Base-by-base conservation (phyloP, 208 protist genomes). In the Leishmania tropica region DNA sequence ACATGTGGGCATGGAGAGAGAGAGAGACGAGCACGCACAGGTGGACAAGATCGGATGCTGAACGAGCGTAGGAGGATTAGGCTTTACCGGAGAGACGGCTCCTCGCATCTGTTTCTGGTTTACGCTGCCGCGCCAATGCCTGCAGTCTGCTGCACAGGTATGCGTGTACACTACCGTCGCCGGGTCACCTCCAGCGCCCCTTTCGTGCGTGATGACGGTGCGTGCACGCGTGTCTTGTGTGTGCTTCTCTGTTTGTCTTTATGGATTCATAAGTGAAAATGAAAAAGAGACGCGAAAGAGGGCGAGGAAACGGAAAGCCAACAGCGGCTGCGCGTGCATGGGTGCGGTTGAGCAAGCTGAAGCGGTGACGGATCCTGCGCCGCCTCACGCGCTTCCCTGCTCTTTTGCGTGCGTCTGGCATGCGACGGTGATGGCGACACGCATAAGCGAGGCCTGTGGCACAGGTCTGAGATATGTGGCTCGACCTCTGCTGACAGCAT, bases 161-260 rank as follows among this genome's bases (percentile, higher is more conserved):
- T 73, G 21, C 21, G 8, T 53, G 21, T 5, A 15, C 24, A 62
- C 8, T 31, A 13, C n/a, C 28, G 2, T 19, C 64, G 28, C 17
- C 35, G 64, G 8, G 5, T 21, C 17, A 21, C 35, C 35, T 21
- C 7, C 13, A 11, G 35, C 31, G 13, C 64, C 35, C 28, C 6
- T 37, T 24, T 3, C n/a, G 0, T 10, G 35, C 1, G 4, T 24
- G 28, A 42, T 11, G 35, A 35, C 64, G 13, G 21, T 4, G 65
- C 40, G 21, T 42, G 72, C 28, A 28, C 45, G 28, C 15, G 78
- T 37, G 35, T 72, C 19, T 75, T 81, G 21, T 17, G 35, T 86
- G 19, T 65, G 48, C 35, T 11, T 28, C 3, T 67, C n/a, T 56
- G 60, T 48, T 2, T 71, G 40, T 4, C 76, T 74, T 78, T 45